Evolutionary conservation across 257 asterid species (phyloP).

Genomic region (Solanum etuberosum): DNA sequence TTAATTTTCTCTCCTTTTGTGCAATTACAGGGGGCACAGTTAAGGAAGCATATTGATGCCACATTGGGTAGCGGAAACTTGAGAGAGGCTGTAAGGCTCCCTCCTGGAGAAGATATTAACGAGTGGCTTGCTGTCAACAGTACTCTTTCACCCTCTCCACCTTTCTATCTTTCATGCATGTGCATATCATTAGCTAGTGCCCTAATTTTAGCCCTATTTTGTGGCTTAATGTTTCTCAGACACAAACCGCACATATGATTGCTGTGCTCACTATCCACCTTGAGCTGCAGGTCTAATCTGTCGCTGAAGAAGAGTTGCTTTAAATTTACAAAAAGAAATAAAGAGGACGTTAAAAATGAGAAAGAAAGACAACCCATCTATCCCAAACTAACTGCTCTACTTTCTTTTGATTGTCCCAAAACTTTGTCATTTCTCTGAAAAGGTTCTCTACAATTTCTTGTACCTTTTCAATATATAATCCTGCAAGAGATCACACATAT

Average conservation of each 20-base stretch:
- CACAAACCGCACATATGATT: neutral
- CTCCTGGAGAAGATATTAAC: constrained; percentile 87
- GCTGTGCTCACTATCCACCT: neutral
- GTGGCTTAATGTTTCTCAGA: neutral
- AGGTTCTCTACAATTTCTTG: neutral
- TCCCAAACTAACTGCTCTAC: neutral
- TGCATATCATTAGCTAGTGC: neutral
- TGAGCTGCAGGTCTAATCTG: neutral
- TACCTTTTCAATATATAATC: neutral
- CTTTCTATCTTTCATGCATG: neutral
- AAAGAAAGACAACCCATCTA: neutral
- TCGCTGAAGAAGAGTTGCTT: neutral
- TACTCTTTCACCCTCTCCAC: constrained; percentile 23
- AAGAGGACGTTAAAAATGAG: neutral
- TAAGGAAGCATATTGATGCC: constrained; percentile 83
- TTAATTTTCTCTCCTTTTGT: neutral
- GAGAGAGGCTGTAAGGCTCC: constrained; percentile 91
- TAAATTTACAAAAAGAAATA: neutral
- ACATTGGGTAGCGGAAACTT: constrained; percentile 90
- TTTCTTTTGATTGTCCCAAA: neutral
- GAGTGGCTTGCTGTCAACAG: constrained; percentile 98
- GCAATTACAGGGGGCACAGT: constrained; percentile 71
- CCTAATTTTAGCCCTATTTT: neutral
- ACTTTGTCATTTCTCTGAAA: neutral
- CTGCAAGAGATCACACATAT: neutral